These are phyloP conservation scores for Dictyostelium firmibasis DNA, from an alignment of 78 protist species.

Conservation along the genomic window DNA sequence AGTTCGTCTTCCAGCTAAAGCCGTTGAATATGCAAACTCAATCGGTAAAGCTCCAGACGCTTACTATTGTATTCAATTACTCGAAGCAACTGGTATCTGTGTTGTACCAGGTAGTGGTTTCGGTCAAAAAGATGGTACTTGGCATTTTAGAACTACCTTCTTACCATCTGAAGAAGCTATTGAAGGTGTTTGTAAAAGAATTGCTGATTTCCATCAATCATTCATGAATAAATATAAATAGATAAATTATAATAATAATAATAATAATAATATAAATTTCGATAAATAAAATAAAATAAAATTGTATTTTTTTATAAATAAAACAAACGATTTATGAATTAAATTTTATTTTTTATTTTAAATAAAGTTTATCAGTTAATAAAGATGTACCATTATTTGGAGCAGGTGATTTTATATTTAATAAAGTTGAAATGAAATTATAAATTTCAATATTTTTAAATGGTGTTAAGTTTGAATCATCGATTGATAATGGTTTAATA, in stretches of 20 bases:
- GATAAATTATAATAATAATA: neutral
- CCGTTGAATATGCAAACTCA: conserved; percentile 89
- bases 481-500: neutral
- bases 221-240: conserved; percentile 89
- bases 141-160: conserved; percentile 98
- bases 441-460: conserved; percentile 6
- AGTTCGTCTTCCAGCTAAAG: conserved; percentile 92
- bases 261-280: neutral
- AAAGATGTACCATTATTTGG: conserved; percentile 10
- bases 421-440: neutral
- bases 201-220: conserved; percentile 84
- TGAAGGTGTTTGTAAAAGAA: conserved; percentile 82
- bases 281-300: neutral
- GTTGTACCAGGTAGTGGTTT: conserved; percentile 99
- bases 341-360: neutral
- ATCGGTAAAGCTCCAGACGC: conserved; percentile 93
- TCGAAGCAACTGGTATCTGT: conserved; percentile 96
- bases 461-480: neutral
- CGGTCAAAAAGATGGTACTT: conserved; percentile 96
- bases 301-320: neutral
- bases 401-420: neutral
- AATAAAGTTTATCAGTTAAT: neutral
- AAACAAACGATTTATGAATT: neutral
- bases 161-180: conserved; percentile 97
- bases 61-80: conserved; percentile 92